Evolutionary conservation across 345 rosid species (phyloP), one percentile per base, ranked within the genome.

Genomic region (Boechera retrofracta): DNA sequence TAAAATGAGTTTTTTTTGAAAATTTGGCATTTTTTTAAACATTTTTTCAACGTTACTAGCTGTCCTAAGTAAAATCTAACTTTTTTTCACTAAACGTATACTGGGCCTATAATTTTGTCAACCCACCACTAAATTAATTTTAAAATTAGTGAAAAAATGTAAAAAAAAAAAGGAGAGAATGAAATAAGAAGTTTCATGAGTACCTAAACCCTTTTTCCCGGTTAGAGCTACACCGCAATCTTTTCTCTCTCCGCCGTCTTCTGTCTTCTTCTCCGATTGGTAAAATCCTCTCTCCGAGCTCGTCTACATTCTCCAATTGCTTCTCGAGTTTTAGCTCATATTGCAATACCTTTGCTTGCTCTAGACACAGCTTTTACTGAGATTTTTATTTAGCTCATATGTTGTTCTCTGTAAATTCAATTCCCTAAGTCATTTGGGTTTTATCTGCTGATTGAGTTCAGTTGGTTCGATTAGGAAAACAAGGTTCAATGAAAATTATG

Each of bases 231-330:
- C 87, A 8, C 82, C 82, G 21, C 64, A 81, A n/a, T 62, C 77
- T 21, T 21, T 48, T 64, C 73, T 48, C 73, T 83, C 61, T 66
- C 81, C 5, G 31, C 74, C 49, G 28, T 49, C 10, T 55, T 13
- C 24, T 73, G 69, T 72, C 86, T 78, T 62, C 72, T 66, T 67
- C 74, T 21, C 48, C 60, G 15, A 62, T 88, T 79, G 91, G 97
- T 91, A 61, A 83, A 49, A 16, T 18, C 65, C 76, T 60, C 15
- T 61, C 74, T 61, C 47, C 11, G 3, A 39, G 41, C 64, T 32
- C 48, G 3, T 21, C 29, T 71, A 5, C 67, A 13, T 21, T 48
- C 16, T 60, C 51, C 31, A 7, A 9, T 49, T 58, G 33, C 55
- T 72, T 61, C 58, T 21, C 49, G 16, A 58, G 24, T 38, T 35